phyloP scores from a whole-genome alignment of 768 basidiomycete genomes.

The Lenzites betulinus region DNA sequence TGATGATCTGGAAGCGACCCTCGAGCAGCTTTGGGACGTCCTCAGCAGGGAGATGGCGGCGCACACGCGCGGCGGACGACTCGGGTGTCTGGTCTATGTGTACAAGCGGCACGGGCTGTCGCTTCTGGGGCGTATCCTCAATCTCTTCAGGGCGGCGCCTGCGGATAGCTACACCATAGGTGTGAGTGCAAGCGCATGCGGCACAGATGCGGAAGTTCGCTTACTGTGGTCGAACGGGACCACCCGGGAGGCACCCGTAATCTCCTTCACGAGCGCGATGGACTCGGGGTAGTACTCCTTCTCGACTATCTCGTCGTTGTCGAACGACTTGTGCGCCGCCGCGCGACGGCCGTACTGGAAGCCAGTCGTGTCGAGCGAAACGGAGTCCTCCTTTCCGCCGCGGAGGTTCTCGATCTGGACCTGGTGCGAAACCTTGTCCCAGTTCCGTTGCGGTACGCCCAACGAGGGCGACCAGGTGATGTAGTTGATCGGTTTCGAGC shows the following conservation, averaged over 20 bases:
- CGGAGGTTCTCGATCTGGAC: slow-evolving; percentile 55
- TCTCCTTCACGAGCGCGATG: slow-evolving; percentile 54
- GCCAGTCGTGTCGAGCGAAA: slow-evolving; percentile 51
- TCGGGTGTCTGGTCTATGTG: slow-evolving; percentile 50
- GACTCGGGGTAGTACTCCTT: slow-evolving; percentile 64
- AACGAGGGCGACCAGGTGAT: slow-evolving; percentile 38
- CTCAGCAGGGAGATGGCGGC: slow-evolving; percentile 42
- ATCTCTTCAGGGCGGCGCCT: slow-evolving; percentile 40
- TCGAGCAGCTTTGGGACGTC: slow-evolving; percentile 42
- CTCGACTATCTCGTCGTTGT: slow-evolving; percentile 52
- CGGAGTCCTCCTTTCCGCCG: slow-evolving; percentile 49
- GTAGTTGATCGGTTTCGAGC: slow-evolving; percentile 41
- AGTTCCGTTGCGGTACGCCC: slow-evolving; percentile 37
- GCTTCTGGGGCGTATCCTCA: slow-evolving; percentile 41
- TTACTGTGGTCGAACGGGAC: slow-evolving; percentile 69
- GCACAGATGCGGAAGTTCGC: slow-evolving; percentile 23
- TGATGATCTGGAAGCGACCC: slow-evolving; percentile 53
- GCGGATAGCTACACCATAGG: slow-evolving; percentile 40
- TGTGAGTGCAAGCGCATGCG: background rate
- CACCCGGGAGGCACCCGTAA: slow-evolving; percentile 60
- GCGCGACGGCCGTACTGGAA: slow-evolving; percentile 47
- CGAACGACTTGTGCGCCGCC: slow-evolving; percentile 50
- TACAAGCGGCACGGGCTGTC: slow-evolving; percentile 44
- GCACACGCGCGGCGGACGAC: slow-evolving; percentile 44
- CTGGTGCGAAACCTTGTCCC: slow-evolving; percentile 29